These are phyloP conservation scores for Fusarium sp. DNA, from an alignment of 2,329 filamentous ascomycete species.

Conservation along the genomic window DNA sequence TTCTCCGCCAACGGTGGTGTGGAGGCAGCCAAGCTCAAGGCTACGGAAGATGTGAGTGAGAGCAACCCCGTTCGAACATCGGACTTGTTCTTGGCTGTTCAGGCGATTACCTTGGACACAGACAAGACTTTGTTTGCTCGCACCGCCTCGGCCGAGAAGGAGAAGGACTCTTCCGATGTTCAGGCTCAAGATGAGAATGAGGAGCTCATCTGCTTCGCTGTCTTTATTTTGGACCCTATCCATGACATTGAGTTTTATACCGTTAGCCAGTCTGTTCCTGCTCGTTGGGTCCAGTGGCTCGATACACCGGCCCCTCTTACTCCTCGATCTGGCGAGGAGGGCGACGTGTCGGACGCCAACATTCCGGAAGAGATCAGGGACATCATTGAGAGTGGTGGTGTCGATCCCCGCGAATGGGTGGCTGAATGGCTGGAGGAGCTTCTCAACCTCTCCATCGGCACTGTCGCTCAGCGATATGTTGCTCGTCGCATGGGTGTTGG, in stretches of 20 bases:
- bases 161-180: slow-evolving; percentile 68
- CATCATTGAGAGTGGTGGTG: slow-evolving; percentile 81
- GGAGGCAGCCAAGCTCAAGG: slow-evolving; percentile 83
- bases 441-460: slow-evolving; percentile 81
- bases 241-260: slow-evolving; percentile 91
- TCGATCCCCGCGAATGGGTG: slow-evolving; percentile 97
- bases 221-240: slow-evolving; percentile 88
- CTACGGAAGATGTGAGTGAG: slow-evolving; percentile 84
- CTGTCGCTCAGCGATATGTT: slow-evolving; percentile 95
- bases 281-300: slow-evolving; percentile 91
- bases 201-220: slow-evolving; percentile 79
- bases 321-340: slow-evolving; percentile 67
- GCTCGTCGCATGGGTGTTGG: slow-evolving; percentile 96
- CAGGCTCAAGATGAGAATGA: slow-evolving; percentile 69
- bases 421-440: slow-evolving; percentile 97
- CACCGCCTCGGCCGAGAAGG: slow-evolving; percentile 66
- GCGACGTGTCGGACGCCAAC: slow-evolving; percentile 57
- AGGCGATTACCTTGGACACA: slow-evolving; percentile 80
- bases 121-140: slow-evolving; percentile 79
- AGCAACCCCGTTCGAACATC: slow-evolving; percentile 91
- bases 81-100: slow-evolving; percentile 95
- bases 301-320: slow-evolving; percentile 78
- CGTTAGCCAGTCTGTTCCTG: slow-evolving; percentile 86
- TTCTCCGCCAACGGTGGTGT: slow-evolving; percentile 84
- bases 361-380: slow-evolving; percentile 88